Conservation (phyloP, 495 filamentous ascomycete species). For the Podospora appendiculata region DNA sequence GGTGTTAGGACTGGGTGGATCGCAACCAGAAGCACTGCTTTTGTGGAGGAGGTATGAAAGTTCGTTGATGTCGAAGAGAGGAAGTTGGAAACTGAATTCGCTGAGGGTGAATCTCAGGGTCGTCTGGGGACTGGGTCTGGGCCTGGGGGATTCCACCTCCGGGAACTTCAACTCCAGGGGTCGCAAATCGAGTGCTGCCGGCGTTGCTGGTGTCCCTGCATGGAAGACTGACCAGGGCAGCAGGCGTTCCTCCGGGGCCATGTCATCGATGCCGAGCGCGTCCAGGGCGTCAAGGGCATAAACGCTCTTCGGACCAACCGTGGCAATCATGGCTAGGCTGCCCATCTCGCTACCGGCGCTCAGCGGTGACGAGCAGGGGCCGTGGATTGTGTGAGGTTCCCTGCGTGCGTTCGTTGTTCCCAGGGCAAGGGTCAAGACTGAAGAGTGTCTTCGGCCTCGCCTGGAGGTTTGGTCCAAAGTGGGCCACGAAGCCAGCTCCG, state of each 20-base stretch:
- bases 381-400: background rate
- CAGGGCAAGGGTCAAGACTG: background rate
- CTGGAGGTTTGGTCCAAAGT: background rate
- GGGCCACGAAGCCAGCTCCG: background rate
- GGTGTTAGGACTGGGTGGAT: background rate
- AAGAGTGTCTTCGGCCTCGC: background rate
- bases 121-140: slow-evolving; percentile 5
- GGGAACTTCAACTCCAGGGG: background rate
- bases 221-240: slow-evolving; percentile 10
- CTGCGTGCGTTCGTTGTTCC: slow-evolving; percentile 1
- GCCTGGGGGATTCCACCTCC: slow-evolving; percentile 10
- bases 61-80: slow-evolving; percentile 14
- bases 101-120: slow-evolving; percentile 13
- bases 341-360: slow-evolving; percentile 18
- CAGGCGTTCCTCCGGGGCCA: slow-evolving; percentile 9
- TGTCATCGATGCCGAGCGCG: slow-evolving; percentile 10
- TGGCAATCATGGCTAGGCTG: slow-evolving; percentile 1
- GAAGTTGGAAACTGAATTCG: slow-evolving; percentile 15
- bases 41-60: slow-evolving; percentile 1
- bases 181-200: slow-evolving; percentile 3
- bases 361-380: background rate
- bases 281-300: slow-evolving; percentile 10
- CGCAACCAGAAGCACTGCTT: background rate
- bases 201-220: slow-evolving; percentile 7
- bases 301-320: background rate